Percentiles rank a stretch among this genome's conserved stretches.
These are phyloP conservation scores for Adansonia digitata DNA, from an alignment of 345 rosid species.

Conservation along the genomic window DNA sequence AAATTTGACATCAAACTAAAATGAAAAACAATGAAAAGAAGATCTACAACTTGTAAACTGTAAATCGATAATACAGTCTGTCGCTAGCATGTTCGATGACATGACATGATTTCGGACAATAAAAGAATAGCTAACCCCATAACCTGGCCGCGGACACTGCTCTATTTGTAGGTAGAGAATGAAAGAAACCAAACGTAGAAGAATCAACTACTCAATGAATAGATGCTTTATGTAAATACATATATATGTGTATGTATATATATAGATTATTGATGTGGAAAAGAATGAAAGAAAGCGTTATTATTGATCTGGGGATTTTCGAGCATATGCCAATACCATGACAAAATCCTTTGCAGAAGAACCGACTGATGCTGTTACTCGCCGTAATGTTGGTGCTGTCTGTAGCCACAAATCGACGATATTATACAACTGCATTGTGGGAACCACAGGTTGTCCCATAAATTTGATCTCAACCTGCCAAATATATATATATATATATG, in stretches of 20 bases:
- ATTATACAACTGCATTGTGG: slow-evolving; percentile 46
- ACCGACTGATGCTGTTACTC: slow-evolving; percentile 48
- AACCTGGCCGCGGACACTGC: not conserved
- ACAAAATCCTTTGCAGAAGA: slow-evolving; percentile 76
- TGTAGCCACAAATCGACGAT: slow-evolving; percentile 69
- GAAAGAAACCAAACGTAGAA: not conserved
- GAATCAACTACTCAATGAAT: not conserved
- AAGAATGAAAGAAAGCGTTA: slow-evolving; percentile 9
- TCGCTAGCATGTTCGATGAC: not conserved
- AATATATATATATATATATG: not conserved
- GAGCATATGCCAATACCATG: slow-evolving; percentile 69
- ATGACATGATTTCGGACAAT: not conserved
- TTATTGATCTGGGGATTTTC: slow-evolving; percentile 32
- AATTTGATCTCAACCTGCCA: slow-evolving; percentile 74
- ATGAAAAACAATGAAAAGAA: no score
- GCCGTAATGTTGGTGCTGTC: slow-evolving; percentile 41
- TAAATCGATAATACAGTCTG: not conserved
- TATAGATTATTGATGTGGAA: not conserved
- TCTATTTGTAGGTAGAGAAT: not conserved
- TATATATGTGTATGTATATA: not conserved
- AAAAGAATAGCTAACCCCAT: not conserved
- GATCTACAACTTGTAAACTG: not conserved
- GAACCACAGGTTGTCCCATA: slow-evolving; percentile 64
- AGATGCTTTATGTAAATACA: not conserved
- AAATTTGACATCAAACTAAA: no score